Percentiles rank a stretch among this genome's conserved stretches.
Conservation (phyloP, 441 rosid genomes). For the Corymbia calophylla region DNA sequence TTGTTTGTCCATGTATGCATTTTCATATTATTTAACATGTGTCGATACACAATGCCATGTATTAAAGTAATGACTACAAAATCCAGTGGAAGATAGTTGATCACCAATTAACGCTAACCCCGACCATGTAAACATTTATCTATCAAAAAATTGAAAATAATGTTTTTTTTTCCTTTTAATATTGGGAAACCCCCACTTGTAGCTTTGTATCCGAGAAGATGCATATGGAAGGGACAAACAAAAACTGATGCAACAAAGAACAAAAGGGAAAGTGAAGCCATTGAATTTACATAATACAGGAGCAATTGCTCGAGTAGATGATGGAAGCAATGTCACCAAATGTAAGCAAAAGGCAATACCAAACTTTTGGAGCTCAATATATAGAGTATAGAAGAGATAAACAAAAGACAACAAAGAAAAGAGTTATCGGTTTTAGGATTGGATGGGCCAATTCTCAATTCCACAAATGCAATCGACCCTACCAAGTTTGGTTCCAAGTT, state of each 20-base stretch:
- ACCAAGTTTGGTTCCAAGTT: too few species aligned
- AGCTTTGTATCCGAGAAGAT: not conserved
- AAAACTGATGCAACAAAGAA: not conserved
- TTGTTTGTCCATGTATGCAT: not conserved
- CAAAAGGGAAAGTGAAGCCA: not conserved
- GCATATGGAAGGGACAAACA: not conserved
- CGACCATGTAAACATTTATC: not conserved
- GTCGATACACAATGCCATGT: not conserved
- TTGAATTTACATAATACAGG: not conserved
- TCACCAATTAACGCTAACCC: not conserved
- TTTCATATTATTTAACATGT: not conserved
- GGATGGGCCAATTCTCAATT: too few species aligned
- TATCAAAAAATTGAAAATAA: not conserved
- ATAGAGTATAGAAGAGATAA: not conserved
- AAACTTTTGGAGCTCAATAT: not conserved
- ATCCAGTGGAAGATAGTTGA: not conserved
- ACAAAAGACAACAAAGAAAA: too few species aligned
- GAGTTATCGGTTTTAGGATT: too few species aligned
- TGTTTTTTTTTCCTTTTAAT: not conserved
- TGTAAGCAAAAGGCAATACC: not conserved
- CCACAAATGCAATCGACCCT: too few species aligned
- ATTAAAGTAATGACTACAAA: not conserved
- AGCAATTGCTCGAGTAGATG: not conserved
- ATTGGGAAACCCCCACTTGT: not conserved
- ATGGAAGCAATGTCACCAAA: not conserved